Evolutionary conservation across 768 basidiomycete species (phyloP).

Genomic region (Tremella yokohamensis): DNA sequence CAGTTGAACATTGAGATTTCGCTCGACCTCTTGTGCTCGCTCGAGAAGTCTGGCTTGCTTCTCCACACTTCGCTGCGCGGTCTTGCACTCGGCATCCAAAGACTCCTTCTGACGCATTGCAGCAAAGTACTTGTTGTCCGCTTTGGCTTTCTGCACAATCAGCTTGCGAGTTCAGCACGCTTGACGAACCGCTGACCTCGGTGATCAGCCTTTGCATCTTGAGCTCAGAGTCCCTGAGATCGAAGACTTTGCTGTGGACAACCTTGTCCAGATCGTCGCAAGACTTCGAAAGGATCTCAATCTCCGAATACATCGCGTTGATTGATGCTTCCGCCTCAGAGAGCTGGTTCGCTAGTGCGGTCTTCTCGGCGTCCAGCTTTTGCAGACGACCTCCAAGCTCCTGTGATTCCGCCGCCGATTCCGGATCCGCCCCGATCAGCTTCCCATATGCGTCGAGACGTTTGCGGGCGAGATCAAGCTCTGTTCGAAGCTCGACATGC

Average conservation of each 20-base stretch:
- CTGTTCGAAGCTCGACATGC: constrained; percentile 10
- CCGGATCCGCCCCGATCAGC: constrained; percentile 59
- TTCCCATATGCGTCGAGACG: constrained; percentile 57
- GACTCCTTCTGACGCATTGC: constrained; percentile 87
- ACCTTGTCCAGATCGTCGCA: constrained; percentile 82
- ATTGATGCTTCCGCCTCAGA: constrained; percentile 67
- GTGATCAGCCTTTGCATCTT: constrained; percentile 61
- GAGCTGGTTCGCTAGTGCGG: constrained; percentile 61
- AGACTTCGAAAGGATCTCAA: constrained; percentile 77
- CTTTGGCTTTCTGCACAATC: constrained; percentile 75
- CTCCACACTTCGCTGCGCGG: constrained; percentile 58
- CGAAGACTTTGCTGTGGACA: constrained; percentile 77
- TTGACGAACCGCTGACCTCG: constrained; percentile 59
- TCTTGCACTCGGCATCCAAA: constrained; percentile 70
- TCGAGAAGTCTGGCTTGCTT: constrained; percentile 67
- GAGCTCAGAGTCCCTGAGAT: constrained; percentile 71
- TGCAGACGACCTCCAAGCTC: constrained; percentile 60
- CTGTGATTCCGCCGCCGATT: constrained; percentile 58
- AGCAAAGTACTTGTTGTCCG: constrained; percentile 89
- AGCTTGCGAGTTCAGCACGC: neutral
- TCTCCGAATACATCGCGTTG: constrained; percentile 71
- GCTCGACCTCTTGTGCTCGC: constrained; percentile 63
- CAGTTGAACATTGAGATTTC: constrained; percentile 60
- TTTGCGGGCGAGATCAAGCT: constrained; percentile 18
- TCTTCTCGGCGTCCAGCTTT: constrained; percentile 66